Evolutionary conservation across 129 eudicot species (phyloP).

Genomic region (Helianthus tuberosus): DNA sequence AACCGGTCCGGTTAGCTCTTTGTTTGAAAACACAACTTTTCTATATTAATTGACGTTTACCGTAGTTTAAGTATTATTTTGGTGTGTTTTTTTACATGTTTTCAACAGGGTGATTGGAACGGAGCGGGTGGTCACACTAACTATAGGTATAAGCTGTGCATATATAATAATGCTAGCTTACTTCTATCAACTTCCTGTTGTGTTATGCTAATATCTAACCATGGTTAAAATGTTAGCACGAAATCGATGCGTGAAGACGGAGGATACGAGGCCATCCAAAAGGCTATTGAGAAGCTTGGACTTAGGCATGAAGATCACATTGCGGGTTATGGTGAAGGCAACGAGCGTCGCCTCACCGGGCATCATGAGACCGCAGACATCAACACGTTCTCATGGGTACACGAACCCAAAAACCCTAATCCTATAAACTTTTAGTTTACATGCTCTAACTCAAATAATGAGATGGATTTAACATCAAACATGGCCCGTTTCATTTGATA

Average conservation of each 20-base stretch:
- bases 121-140: conserved; percentile 88
- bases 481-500: background rate
- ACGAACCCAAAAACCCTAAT: background rate
- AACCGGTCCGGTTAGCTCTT: conserved; percentile 71
- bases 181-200: background rate
- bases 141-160: conserved; percentile 52
- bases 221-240: conserved; percentile 45
- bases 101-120: conserved; percentile 89
- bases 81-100: background rate
- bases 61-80: background rate
- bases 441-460: background rate
- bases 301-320: conserved; percentile 76
- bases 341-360: conserved; percentile 87
- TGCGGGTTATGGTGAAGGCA: conserved; percentile 87
- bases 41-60: background rate
- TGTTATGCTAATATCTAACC: background rate
- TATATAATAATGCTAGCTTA: background rate
- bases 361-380: conserved; percentile 74
- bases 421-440: background rate
- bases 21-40: background rate
- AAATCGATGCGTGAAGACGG: conserved; percentile 83
- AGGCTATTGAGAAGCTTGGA: conserved; percentile 84
- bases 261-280: conserved; percentile 73
- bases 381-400: conserved; percentile 82
- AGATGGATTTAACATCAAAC: too few species aligned